Conservation (phyloP, 192 early-diverging fungal genomes). For the Glomus cerebriforme region DNA sequence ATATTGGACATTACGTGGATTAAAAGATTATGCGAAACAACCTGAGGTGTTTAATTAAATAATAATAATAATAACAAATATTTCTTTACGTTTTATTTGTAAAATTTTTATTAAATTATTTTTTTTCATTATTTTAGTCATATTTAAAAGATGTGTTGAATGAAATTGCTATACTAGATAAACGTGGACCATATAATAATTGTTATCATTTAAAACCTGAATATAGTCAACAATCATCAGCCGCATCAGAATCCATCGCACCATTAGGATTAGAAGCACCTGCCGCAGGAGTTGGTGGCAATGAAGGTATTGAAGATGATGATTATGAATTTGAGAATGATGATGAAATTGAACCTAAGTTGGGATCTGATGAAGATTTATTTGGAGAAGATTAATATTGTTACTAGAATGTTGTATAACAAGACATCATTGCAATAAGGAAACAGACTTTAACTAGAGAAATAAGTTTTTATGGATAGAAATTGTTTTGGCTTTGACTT, state of each 20-base stretch:
- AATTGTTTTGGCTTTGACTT: too few species aligned
- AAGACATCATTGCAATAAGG: too few species aligned
- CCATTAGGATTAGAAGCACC: neutral
- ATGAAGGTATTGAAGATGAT: slow-evolving; percentile 29
- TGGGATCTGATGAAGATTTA: slow-evolving; percentile 37
- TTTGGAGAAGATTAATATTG: neutral
- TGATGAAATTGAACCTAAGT: slow-evolving; percentile 42
- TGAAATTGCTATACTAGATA: slow-evolving; percentile 81
- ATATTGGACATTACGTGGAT: slow-evolving; percentile 86
- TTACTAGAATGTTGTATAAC: too few species aligned
- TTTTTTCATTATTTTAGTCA: slow-evolving; percentile 35
- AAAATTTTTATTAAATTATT: neutral
- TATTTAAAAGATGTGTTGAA: slow-evolving; percentile 84
- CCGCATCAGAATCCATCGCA: slow-evolving; percentile 30
- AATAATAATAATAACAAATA: neutral
- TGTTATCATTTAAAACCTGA: slow-evolving; percentile 87
- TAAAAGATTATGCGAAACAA: slow-evolving; percentile 81
- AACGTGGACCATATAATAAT: slow-evolving; percentile 79
- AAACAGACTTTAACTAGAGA: too few species aligned
- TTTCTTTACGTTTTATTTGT: neutral
- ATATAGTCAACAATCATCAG: slow-evolving; percentile 55
- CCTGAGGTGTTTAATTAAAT: slow-evolving; percentile 50
- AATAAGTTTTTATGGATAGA: too few species aligned
- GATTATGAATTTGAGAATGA: slow-evolving; percentile 38
- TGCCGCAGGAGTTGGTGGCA: slow-evolving; percentile 33